Base-by-base conservation (phyloP, 208 protist species). In the Trypanosoma boissoni region DNA sequence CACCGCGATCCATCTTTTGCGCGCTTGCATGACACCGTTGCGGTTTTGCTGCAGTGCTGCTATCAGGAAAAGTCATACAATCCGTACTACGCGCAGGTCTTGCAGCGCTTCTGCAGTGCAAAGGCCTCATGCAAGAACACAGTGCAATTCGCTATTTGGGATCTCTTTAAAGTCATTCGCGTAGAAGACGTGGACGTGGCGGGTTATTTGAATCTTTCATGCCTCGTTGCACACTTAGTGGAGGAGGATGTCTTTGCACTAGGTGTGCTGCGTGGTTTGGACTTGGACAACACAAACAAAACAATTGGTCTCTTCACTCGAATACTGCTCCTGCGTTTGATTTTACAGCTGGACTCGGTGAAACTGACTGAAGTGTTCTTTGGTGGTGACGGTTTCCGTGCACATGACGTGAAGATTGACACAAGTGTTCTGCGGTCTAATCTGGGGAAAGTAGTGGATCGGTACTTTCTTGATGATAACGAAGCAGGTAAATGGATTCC, bases 141-240 rank as follows among this genome's bases (percentile, higher is more conserved):
- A 24, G 70, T 94, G 42, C 87, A 94, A 74, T 94, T 91, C 55
- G 74, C 79, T 9, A 21, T 94, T 0, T 94, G 87, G 84, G 87
- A 94, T 61, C 58, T 77, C 39, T 88, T 94, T 60, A 91, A 94
- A 74, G 42, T 50, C 18, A 80, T 94, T 42, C 78, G 83, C 23
- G 72, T 90, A 23, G 83, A 86, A 36, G 2, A 55, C 4, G 55
- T 63, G 21, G 83, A 94, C 61, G 45, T 94, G 14, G 64, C 45
- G 1, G 81, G 80, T 24, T 91, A 85, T 67, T 41, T 94, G 29
- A 94, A 94, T 59, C 57, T 94, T 24, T 56, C 83, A 1, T 83
- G 78, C 51, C 49, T 80, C 43, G 57, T 94, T 2, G 41, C 80
- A 3, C 45, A 68, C 44, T 51, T 90, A 16, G 72, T 94, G 2